Base-by-base conservation (phyloP, 306 rosid species). In the Cotoneaster glaucophyllus region DNA sequence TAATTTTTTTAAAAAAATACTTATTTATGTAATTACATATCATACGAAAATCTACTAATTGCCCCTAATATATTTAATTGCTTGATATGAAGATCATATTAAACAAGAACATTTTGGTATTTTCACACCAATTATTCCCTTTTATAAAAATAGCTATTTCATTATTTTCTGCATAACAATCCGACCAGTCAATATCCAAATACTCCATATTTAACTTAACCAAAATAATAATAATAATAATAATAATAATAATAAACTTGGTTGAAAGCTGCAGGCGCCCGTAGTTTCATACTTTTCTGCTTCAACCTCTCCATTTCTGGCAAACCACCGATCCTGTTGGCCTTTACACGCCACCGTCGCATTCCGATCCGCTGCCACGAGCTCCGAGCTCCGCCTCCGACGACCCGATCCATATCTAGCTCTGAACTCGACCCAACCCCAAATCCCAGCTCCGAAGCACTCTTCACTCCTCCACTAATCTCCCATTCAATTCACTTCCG, bases 221-320 rank as follows among this genome's bases (percentile, higher is more conserved):
- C 18, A 34, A 48, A 11, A 8, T 54, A 53, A 31, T n/a, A n/a
- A n/a, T n/a, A n/a, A n/a, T n/a, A n/a, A n/a, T n/a, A n/a, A n/a
- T n/a, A n/a, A n/a, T n/a, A n/a, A n/a, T n/a, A n/a, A n/a, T 19
- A 13, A 56, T 44, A 56, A 25, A 45, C n/a, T 39, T 15, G 34
- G 56, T 68, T 50, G 73, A 80, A 68, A 26, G 74, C 44, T 24
- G 31, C 34, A 4, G 78, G 79, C 32, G 74, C 78, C n/a, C 26
- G 65, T 63, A 71, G 19, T 32, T 21, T 14, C 52, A 1, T 31
- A 43, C 39, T 26, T 29, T 11, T 66, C 67, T 53, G 64, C 67
- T 53, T 71, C 50, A 39, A 9, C 53, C 18, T 34, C 52, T 54
- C 66, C 59, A 34, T 81, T 54, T 15, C 17, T 64, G 58, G 59